Percentiles rank a stretch among this genome's conserved stretches.
phyloP scores from a whole-genome alignment of 148 eudicot genomes.

The Vaccinium darrowii region DNA sequence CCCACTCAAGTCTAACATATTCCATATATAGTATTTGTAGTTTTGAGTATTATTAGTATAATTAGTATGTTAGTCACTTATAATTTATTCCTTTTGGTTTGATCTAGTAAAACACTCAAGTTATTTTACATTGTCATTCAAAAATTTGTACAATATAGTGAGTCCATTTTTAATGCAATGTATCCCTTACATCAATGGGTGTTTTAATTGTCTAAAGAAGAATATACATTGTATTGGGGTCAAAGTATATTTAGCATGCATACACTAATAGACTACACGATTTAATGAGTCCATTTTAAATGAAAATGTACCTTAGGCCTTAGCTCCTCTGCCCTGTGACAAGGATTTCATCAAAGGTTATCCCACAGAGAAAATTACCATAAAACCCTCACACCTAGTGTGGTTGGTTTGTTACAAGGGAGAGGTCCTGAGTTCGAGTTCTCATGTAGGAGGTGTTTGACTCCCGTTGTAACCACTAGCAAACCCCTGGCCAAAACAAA shows the following conservation, averaged over 20 bases:
- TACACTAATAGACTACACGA: not conserved
- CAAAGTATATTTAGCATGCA: not conserved
- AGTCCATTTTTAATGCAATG: not conserved
- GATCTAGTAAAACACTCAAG: not conserved
- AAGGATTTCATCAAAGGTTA: not conserved
- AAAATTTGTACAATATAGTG: not conserved
- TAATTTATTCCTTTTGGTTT: not conserved
- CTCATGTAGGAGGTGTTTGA: too few species aligned
- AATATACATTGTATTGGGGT: not conserved
- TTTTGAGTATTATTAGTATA: not conserved
- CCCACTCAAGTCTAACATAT: not conserved
- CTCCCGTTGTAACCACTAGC: too few species aligned
- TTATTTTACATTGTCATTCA: not conserved
- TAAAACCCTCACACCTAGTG: too few species aligned
- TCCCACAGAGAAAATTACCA: not conserved
- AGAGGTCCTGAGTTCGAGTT: too few species aligned
- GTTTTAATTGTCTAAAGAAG: not conserved
- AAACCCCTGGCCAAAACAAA: too few species aligned
- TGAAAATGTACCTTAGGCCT: not conserved
- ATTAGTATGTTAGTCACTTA: not conserved
- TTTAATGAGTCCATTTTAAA: not conserved
- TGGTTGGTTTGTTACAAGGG: too few species aligned
- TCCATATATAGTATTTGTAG: not conserved
- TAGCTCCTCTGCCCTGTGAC: not conserved
- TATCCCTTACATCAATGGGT: not conserved